These are phyloP conservation scores for Rosa rugosa DNA, from an alignment of 306 rosid genomes.

Conservation along the genomic window DNA sequence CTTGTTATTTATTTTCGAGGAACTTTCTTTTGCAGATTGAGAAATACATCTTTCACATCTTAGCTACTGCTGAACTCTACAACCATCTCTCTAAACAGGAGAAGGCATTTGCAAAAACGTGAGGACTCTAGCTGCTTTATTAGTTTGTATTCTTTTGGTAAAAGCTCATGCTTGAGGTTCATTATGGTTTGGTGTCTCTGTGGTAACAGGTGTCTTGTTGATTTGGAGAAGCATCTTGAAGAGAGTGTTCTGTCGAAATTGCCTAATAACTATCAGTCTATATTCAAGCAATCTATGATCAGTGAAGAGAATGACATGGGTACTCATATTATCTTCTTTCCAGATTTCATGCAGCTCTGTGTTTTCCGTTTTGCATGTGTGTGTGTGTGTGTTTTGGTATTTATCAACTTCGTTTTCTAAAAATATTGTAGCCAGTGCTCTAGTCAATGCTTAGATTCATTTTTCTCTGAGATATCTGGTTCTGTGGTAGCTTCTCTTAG, in stretches of 20 bases:
- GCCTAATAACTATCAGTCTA: constrained; percentile 71
- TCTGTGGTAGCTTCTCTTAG: background rate
- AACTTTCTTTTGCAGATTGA: constrained; percentile 61
- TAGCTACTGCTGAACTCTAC: constrained; percentile 56
- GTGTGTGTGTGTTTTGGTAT: background rate
- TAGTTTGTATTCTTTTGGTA: background rate
- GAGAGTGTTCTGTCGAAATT: constrained; percentile 68
- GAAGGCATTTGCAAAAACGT: constrained; percentile 57
- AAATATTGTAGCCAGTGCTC: background rate
- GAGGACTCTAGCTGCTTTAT: constrained; percentile 26
- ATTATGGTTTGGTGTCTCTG: constrained; percentile 25
- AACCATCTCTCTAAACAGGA: constrained; percentile 70
- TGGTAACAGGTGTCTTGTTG: constrained; percentile 61
- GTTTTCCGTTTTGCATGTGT: background rate
- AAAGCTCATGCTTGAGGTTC: constrained; percentile 8
- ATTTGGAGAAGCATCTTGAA: constrained; percentile 71
- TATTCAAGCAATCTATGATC: constrained; percentile 64
- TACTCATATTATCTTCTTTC: constrained; percentile 35
- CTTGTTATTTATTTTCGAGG: background rate
- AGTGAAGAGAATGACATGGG: constrained; percentile 94
- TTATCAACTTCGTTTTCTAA: background rate
- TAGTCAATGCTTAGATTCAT: background rate
- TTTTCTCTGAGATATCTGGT: background rate
- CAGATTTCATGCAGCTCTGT: background rate
- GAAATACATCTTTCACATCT: constrained; percentile 72